Conservation (phyloP, 2,329 filamentous ascomycete genomes). For the Shiraia sp. region DNA sequence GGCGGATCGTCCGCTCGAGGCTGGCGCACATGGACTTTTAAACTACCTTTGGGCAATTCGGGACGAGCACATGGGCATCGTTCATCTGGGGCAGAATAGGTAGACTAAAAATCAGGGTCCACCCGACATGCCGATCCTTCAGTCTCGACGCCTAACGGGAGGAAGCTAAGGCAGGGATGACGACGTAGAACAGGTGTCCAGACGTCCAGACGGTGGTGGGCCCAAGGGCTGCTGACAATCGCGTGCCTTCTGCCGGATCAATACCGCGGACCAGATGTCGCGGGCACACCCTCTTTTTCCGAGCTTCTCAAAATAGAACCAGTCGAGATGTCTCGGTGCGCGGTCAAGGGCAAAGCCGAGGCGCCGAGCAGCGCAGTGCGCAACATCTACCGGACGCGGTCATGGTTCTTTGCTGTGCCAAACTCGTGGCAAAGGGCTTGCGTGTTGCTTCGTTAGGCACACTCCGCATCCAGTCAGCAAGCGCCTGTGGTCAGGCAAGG, state of each 20-base stretch:
- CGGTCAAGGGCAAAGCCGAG: too few relatives aligned
- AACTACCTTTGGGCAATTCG: slow-evolving; percentile 6
- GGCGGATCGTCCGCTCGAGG: slow-evolving; percentile 5
- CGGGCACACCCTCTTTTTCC: too few relatives aligned
- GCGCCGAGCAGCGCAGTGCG: too few relatives aligned
- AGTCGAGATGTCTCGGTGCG: too few relatives aligned
- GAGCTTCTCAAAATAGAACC: too few relatives aligned
- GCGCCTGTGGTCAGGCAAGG: slow-evolving; percentile 11
- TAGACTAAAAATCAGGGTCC: slow-evolving; percentile 18
- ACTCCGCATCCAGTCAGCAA: slow-evolving; percentile 7
- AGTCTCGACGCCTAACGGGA: slow-evolving; percentile 30
- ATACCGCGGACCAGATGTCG: too few relatives aligned
- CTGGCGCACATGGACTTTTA: slow-evolving; percentile 17
- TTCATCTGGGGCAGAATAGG: slow-evolving; percentile 12
- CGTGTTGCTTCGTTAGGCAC: slow-evolving; percentile 22
- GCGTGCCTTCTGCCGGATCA: not conserved
- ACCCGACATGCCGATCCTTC: slow-evolving; percentile 21
- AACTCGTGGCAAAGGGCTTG: slow-evolving; percentile 29
- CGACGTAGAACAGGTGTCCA: slow-evolving; percentile 14
- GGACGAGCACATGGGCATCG: slow-evolving; percentile 25
- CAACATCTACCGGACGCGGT: too few relatives aligned
- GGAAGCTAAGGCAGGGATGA: slow-evolving; percentile 26
- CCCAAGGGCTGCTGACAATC: slow-evolving; percentile 10
- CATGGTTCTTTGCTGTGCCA: not conserved
- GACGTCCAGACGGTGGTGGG: slow-evolving; percentile 20